Evolutionary conservation across 2,329 filamentous ascomycete genomes (phyloP), one percentile per base, ranked within the genome.

Genomic region (Epichloe baconii): DNA sequence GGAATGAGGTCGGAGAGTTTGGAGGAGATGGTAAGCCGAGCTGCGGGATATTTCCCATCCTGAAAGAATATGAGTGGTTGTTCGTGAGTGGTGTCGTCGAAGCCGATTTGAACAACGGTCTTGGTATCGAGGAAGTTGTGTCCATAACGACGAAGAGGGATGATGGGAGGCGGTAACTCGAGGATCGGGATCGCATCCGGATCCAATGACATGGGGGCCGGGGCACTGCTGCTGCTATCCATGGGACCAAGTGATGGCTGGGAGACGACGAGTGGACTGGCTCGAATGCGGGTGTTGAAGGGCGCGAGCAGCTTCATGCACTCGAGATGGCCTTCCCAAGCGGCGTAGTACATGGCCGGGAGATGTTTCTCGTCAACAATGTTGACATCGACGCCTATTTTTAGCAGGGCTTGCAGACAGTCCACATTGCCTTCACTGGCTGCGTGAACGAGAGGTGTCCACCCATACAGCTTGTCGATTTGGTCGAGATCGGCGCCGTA

Each of bases 111-210:
- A 12, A 98, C 83, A 56, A 96, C 94, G 0, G 90, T 95, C 71
- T 97, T 98, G 34, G 88, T 95, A 63, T 98, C 93, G 37, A 98
- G 76, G 74, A 98, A 98, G 67, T 97, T 98, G 71, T 98, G 93
- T 15, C 93, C 93, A 61, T 98, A 98, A 60, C 93, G 80, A 58
- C 93, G 81, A 46, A 97, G 75, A 0, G 93, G 93, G 57, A 98
- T 96, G 57, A 98, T 97, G 0, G 93, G 93, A 19, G 93, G 93
- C 21, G 93, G 93, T 12, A 98, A 76, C 58, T 91, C 90, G 35
- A 98, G 82, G 56, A 89, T 81, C 2, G 93, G 93, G 51, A 98
- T 98, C 2, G 86, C 87, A 67, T 97, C 91, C 0, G 79, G 79
- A 60, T 95, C 89, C 54, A 86, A 73, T 11, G 80, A 77, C 74